Evolutionary conservation across 2,329 filamentous ascomycete species (phyloP).

Genomic region (Fusarium burgessii): DNA sequence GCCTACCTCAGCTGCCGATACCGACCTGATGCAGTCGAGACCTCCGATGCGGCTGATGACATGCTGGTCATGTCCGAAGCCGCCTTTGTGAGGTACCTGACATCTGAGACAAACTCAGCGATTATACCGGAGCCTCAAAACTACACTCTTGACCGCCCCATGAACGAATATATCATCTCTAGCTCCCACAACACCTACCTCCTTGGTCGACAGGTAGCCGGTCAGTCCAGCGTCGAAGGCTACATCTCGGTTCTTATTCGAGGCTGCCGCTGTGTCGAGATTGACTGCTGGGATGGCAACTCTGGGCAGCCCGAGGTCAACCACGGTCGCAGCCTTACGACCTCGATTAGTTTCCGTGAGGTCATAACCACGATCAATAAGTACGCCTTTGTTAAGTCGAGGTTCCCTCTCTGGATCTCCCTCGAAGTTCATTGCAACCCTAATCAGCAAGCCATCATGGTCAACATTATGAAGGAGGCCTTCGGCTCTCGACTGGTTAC

Average conservation of each 20-base stretch:
- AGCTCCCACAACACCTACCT: conserved; percentile 99
- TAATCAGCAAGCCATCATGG: conserved; percentile 88
- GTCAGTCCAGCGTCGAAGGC: conserved; percentile 91
- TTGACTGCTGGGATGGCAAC: conserved; percentile 98
- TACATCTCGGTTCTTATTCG: conserved; percentile 90
- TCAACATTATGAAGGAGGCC: conserved; percentile 85
- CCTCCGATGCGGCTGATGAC: conserved; percentile 55
- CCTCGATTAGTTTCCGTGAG: conserved; percentile 87
- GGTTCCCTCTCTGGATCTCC: conserved; percentile 91
- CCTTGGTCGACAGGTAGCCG: conserved; percentile 87
- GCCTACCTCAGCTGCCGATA: conserved; percentile 73
- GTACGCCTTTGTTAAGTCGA: conserved; percentile 88
- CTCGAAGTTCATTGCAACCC: conserved; percentile 93
- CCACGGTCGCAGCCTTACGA: conserved; percentile 90
- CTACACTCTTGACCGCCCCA: conserved; percentile 79
- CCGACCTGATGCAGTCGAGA: conserved; percentile 59
- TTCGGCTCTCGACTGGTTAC: conserved; percentile 84
- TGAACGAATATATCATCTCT: conserved; percentile 98
- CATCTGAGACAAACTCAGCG: conserved; percentile 78
- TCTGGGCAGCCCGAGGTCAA: conserved; percentile 90
- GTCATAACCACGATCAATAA: conserved; percentile 94
- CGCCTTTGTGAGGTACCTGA: conserved; percentile 81
- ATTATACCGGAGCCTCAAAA: conserved; percentile 70
- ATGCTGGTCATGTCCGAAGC: conserved; percentile 75
- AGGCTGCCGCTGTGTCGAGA: conserved; percentile 94